Conservation (phyloP, 495 filamentous ascomycete genomes). For the Annulohypoxylon maeteangense region DNA sequence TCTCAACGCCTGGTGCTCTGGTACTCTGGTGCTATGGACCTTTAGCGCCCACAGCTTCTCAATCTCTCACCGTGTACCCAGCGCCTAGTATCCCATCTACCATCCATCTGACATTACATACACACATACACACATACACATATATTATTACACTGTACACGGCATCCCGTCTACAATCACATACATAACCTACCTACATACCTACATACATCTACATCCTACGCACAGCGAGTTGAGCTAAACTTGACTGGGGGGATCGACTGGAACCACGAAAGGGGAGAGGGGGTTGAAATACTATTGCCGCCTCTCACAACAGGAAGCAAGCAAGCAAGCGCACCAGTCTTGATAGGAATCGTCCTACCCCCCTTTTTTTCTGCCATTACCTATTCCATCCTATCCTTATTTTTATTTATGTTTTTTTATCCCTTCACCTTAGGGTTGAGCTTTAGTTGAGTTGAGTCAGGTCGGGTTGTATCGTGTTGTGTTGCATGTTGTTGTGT, state of each 20-base stretch:
- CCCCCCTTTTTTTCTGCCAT: neutral
- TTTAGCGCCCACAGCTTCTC: slow-evolving; percentile 41
- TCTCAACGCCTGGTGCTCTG: neutral
- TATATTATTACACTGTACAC: neutral
- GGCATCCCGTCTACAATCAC: neutral
- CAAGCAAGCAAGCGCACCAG: slow-evolving; percentile 30
- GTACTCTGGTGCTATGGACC: slow-evolving; percentile 18
- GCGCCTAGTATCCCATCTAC: slow-evolving; percentile 12
- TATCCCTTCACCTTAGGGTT: neutral
- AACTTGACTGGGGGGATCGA: slow-evolving; percentile 16
- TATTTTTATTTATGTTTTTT: neutral
- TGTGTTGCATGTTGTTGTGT: slow-evolving; percentile 17
- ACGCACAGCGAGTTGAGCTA: slow-evolving; percentile 3
- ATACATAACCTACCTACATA: neutral
- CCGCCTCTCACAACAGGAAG: slow-evolving; percentile 10
- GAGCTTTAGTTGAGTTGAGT: slow-evolving; percentile 9
- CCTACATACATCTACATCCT: neutral
- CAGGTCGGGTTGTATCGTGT: slow-evolving; percentile 8
- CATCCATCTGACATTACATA: neutral
- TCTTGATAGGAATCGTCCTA: slow-evolving; percentile 3
- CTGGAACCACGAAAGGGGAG: slow-evolving; percentile 35
- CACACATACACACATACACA: neutral
- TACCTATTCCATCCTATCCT: neutral
- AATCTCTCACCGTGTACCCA: slow-evolving; percentile 29
- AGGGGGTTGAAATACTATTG: slow-evolving; percentile 23